phyloP scores from a whole-genome alignment of 352 stramenopile genomes.

The Pythium sukuiense region DNA sequence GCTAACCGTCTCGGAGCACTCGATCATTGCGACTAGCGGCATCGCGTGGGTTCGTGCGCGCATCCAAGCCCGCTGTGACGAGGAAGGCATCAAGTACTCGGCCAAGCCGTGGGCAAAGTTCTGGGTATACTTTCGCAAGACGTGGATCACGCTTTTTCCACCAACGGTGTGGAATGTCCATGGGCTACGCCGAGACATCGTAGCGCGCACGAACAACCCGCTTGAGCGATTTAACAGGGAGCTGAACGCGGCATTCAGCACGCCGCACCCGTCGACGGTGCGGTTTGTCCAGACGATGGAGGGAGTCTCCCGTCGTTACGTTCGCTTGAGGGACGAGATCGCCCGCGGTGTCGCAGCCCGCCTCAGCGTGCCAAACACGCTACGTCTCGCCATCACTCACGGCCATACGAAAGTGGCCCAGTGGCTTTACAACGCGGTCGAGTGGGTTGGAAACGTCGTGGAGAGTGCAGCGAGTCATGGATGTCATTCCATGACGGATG shows the following conservation, averaged over 20 bases:
- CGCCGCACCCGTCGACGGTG: background rate
- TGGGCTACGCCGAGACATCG: background rate
- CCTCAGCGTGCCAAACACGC: too few relatives aligned
- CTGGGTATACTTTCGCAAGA: slow-evolving; percentile 14
- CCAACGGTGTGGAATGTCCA: slow-evolving; percentile 12
- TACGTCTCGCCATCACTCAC: too few relatives aligned
- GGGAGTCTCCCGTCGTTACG: slow-evolving; percentile 4
- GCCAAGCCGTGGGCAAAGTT: background rate
- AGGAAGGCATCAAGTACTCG: slow-evolving; percentile 1
- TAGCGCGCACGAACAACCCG: slow-evolving; percentile 19
- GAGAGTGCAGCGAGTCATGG: too few relatives aligned
- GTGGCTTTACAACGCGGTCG: too few relatives aligned
- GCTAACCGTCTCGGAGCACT: slow-evolving; percentile 7
- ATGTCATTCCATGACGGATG: too few relatives aligned
- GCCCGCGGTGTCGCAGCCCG: too few relatives aligned
- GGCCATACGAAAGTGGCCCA: too few relatives aligned
- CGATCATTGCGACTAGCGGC: background rate
- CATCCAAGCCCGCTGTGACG: background rate
- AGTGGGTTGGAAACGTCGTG: too few relatives aligned
- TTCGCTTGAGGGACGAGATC: background rate
- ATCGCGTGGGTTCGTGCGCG: slow-evolving; percentile 6
- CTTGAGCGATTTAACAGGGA: slow-evolving; percentile 20
- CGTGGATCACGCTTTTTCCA: slow-evolving; percentile 3
- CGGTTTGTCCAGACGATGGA: slow-evolving; percentile 14
- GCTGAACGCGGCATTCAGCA: slow-evolving; percentile 6